Base-by-base conservation (phyloP, 441 rosid species). In the Geranium incanum region DNA sequence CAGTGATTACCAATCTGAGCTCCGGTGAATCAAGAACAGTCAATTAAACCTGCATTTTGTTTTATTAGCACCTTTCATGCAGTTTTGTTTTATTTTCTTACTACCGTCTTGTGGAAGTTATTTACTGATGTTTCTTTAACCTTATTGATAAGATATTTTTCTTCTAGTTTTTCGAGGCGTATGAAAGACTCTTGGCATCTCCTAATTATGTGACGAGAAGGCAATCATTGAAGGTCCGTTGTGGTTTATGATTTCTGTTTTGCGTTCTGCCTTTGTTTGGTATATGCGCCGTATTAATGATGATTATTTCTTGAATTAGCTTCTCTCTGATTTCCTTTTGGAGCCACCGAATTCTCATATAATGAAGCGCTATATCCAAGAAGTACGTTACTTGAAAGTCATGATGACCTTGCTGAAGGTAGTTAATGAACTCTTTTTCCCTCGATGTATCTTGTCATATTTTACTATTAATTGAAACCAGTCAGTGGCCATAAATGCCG, bases 201-300 rank as follows among this genome's bases (percentile, higher is more conserved):
- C 76, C 93, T 28, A 95, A 92, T 78, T 95, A 95, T 72, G 99
- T 95, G 75, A 95, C 97, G 6, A 92, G 95, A 82, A 85, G 99
- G 83, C 97, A 95, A 74, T 95, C 97, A 18, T 76, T 95, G 78
- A 95, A 92, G 97, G 99, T 95, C 75, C 76, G 85, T 82, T 69
- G 70, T 70, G 59, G 68, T 63, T 2, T 37, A 11, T 21, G 69
- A 37, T 63, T 4, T 62, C 36, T 11, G 7, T 57, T 28, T 28
- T 77, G 9, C 21, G 28, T 7, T 74, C 37, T 67, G 66, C 67
- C 71, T 71, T 72, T 23, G 59, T 66, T 62, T 62, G n/a, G 28
- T 67, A 66, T 19, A 38, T 68, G 36, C 50, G 67, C 60, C 15
- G 69, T 74, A 8, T 75, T 79, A 71, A 72, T 68, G 11, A 66